These are phyloP conservation scores for Artemisia annua DNA, from an alignment of 129 eudicot genomes.

Conservation along the genomic window DNA sequence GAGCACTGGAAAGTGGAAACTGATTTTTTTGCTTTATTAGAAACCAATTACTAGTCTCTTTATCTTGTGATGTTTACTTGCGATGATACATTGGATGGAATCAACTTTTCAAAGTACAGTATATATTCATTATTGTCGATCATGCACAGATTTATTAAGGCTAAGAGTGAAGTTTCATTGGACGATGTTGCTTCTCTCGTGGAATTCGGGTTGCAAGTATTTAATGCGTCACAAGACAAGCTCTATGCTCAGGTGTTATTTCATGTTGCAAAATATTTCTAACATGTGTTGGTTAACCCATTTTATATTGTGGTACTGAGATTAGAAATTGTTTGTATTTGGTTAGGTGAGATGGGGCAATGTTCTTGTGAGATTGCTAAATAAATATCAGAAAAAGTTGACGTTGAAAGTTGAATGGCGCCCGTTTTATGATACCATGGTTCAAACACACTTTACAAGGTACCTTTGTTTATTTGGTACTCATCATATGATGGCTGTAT, in stretches of 20 bases:
- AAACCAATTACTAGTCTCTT: background rate
- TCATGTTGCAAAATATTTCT: background rate
- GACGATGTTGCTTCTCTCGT: conserved; percentile 73
- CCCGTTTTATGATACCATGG: conserved; percentile 77
- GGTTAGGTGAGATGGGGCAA: conserved; percentile 81
- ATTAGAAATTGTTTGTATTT: conserved; percentile 25
- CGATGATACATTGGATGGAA: conserved; percentile 19
- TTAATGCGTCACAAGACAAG: conserved; percentile 65
- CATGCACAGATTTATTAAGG: conserved; percentile 74
- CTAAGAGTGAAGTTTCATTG: conserved; percentile 81
- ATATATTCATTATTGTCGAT: conserved; percentile 11
- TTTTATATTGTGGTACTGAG: conserved; percentile 11
- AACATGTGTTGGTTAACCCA: background rate
- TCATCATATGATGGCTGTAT: background rate
- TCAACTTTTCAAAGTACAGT: conserved; percentile 13
- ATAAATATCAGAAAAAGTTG: conserved; percentile 78
- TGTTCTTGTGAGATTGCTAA: conserved; percentile 64
- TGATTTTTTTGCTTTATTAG: too few relatives aligned
- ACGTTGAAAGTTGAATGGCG: conserved; percentile 64
- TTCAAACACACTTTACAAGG: conserved; percentile 91
- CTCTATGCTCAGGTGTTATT: conserved; percentile 78
- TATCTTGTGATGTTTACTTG: conserved; percentile 16
- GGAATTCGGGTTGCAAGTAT: conserved; percentile 66
- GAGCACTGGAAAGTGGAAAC: too few relatives aligned
- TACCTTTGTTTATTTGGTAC: conserved; percentile 11